A percentile compares a stretch with the other conserved stretches of the same genome.
Conservation (phyloP, 805 yeast genomes). For the Cyberlindnera euphorbiiphila region DNA sequence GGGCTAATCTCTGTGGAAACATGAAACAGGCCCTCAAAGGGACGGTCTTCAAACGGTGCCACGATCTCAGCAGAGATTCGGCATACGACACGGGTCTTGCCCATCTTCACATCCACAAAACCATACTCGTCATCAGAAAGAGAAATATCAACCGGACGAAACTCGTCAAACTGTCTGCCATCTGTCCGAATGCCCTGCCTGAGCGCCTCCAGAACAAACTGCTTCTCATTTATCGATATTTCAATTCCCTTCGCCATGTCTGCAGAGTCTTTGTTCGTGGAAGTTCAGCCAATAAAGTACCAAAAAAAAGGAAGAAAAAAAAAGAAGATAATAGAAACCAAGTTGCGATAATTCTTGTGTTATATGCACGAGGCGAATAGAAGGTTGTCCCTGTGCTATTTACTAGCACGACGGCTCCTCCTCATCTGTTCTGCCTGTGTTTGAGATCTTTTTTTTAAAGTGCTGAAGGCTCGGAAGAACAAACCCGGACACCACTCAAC, state of each 20-base stretch:
- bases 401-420: too few relatives aligned
- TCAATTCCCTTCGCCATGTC: constrained; percentile 62
- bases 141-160: constrained; percentile 60
- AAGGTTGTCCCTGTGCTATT: too few relatives aligned
- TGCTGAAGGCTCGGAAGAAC: too few relatives aligned
- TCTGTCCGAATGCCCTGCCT: constrained; percentile 62
- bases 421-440: too few relatives aligned
- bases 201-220: constrained; percentile 59
- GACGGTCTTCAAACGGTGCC: constrained; percentile 84
- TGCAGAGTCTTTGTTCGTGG: not conserved
- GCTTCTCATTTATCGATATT: constrained; percentile 58
- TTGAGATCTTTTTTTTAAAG: too few relatives aligned
- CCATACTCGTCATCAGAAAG: constrained; percentile 78
- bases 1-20: constrained; percentile 86
- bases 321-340: too few relatives aligned
- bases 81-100: constrained; percentile 68
- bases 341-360: too few relatives aligned
- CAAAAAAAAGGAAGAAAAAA: not conserved
- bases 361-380: too few relatives aligned
- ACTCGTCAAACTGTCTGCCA: constrained; percentile 60
- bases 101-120: constrained; percentile 72
- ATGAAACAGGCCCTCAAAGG: constrained; percentile 85
- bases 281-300: not conserved
- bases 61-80: constrained; percentile 72
- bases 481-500: too few relatives aligned